Evolutionary conservation across 2,329 filamentous ascomycete species (phyloP).

Genomic region (Scedosporium dehoogii): DNA sequence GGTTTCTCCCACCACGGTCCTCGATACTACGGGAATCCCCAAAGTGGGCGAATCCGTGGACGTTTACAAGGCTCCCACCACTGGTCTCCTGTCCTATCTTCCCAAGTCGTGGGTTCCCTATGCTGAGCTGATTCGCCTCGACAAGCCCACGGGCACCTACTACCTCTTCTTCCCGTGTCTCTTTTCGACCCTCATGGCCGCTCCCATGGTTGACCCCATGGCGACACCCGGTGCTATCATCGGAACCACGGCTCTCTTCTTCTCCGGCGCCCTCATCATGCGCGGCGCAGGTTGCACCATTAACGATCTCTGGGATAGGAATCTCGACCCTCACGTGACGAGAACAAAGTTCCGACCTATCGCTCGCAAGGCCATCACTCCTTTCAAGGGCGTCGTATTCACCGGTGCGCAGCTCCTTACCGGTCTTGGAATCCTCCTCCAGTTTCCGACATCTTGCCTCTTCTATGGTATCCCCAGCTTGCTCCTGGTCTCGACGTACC

Average conservation of each 20-base stretch:
- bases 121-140: slow-evolving; percentile 68
- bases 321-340: slow-evolving; percentile 71
- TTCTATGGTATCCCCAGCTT: slow-evolving; percentile 71
- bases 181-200: slow-evolving; percentile 74
- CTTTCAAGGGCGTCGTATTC: slow-evolving; percentile 61
- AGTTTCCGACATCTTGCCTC: slow-evolving; percentile 65
- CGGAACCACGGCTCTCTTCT: slow-evolving; percentile 59
- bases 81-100: slow-evolving; percentile 59
- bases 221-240: slow-evolving; percentile 50
- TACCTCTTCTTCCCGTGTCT: slow-evolving; percentile 81
- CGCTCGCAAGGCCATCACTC: slow-evolving; percentile 66
- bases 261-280: slow-evolving; percentile 72
- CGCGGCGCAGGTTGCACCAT: slow-evolving; percentile 80
- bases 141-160: slow-evolving; percentile 73
- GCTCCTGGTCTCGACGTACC: slow-evolving; percentile 64
- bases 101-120: slow-evolving; percentile 67
- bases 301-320: slow-evolving; percentile 85
- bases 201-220: slow-evolving; percentile 55
- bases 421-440: slow-evolving; percentile 63
- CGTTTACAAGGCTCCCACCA: slow-evolving; percentile 58
- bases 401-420: slow-evolving; percentile 65
- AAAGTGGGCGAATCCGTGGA: slow-evolving; percentile 8
- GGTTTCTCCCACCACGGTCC: background rate
- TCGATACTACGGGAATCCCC: background rate
- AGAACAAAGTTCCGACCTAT: slow-evolving; percentile 72